These are phyloP conservation scores for Pleurotus ostreatus DNA, from an alignment of 768 basidiomycete genomes.

Conservation along the genomic window DNA sequence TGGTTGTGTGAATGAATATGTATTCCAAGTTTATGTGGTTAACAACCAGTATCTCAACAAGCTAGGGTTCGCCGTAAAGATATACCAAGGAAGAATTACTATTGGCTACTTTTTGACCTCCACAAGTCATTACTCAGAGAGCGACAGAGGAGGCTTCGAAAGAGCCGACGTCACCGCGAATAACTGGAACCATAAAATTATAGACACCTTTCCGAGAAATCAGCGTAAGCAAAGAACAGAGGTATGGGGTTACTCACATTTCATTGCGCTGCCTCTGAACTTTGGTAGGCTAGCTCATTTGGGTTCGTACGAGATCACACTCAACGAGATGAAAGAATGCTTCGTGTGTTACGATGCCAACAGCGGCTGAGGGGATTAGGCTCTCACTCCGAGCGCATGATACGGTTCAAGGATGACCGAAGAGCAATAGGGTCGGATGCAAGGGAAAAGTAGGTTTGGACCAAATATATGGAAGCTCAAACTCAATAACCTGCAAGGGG, in stretches of 20 bases:
- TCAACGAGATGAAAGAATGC: no score
- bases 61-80: slow-evolving; percentile 17
- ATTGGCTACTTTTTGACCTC: slow-evolving; percentile 67
- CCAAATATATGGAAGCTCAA: not conserved
- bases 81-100: slow-evolving; percentile 22
- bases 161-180: slow-evolving; percentile 33
- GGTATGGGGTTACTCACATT: no score
- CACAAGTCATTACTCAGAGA: slow-evolving; percentile 34
- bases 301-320: no score
- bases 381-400: no score
- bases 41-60: slow-evolving; percentile 6
- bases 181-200: not conserved
- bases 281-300: no score
- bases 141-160: slow-evolving; percentile 52
- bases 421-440: no score
- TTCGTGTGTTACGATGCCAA: no score
- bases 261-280: no score
- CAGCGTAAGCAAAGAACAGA: not conserved
- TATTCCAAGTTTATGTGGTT: not conserved
- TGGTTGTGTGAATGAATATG: no score
- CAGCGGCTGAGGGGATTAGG: no score
- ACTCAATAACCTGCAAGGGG: slow-evolving; percentile 19
- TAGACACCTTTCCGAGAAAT: not conserved
- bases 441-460: no score
- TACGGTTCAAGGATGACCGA: no score